Conservation (phyloP, 2,329 filamentous ascomycete genomes). For the Venturia effusa region DNA sequence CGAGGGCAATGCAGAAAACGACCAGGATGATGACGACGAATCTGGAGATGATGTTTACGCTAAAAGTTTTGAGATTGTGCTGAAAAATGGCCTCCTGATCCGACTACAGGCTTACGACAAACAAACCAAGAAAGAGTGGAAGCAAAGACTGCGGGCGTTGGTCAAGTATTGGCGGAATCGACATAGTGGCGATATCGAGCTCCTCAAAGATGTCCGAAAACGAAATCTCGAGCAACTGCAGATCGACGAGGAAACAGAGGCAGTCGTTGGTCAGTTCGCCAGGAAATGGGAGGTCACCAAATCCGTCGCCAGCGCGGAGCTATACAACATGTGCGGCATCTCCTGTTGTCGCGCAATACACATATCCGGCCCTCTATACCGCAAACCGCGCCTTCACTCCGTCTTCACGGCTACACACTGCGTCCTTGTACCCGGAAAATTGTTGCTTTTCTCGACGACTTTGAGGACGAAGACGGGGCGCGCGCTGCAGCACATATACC, state of each 20-base stretch:
- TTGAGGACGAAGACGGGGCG: conserved; percentile 44
- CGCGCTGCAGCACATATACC: conserved; percentile 48
- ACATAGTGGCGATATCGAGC: conserved; percentile 42
- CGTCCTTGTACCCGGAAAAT: conserved; percentile 47
- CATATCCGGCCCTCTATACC: conserved; percentile 51
- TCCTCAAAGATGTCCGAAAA: conserved; percentile 45
- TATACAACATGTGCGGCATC: conserved; percentile 61
- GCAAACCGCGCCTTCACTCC: conserved; percentile 51
- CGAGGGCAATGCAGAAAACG: conserved; percentile 36
- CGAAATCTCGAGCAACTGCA: conserved; percentile 49
- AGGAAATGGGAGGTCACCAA: conserved; percentile 58
- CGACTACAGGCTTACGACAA: conserved; percentile 48
- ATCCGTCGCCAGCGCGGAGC: conserved; percentile 48
- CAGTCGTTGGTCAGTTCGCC: conserved; percentile 54
- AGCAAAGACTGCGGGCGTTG: conserved; percentile 44
- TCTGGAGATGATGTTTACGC: conserved; percentile 43
- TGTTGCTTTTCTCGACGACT: conserved; percentile 52
- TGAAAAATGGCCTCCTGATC: conserved; percentile 51
- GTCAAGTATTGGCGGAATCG: conserved; percentile 53
- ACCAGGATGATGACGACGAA: conserved; percentile 41
- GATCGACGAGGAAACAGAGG: conserved; percentile 56
- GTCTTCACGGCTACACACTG: conserved; percentile 52
- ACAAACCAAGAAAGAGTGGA: conserved; percentile 50
- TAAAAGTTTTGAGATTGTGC: conserved; percentile 49
- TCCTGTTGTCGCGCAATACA: conserved; percentile 49